Base-by-base conservation (phyloP, 2,329 filamentous ascomycete genomes). In the Exophiala sp. region DNA sequence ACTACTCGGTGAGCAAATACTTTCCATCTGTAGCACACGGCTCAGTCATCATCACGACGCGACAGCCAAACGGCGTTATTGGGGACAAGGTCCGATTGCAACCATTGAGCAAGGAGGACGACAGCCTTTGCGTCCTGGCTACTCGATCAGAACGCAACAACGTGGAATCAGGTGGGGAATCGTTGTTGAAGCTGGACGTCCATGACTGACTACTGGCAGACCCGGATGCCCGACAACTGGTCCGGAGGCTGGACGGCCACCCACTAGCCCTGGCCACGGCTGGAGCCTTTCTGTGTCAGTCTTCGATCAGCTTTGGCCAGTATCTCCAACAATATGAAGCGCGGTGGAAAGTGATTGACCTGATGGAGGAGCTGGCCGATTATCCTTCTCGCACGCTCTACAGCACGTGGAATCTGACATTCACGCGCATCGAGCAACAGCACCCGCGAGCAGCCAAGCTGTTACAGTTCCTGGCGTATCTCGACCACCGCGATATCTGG, bases 201-300 rank as follows among this genome's bases (percentile, higher is more conserved):
- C 1, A 1, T 20, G 18, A 29, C 35, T 36, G 24, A 14, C 24
- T 21, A 43, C n/a, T 11, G 6, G 38, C 36, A 56, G 55, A 58
- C 47, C 36, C 42, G 29, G 52, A 34, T 29, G 56, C 56, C 40
- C 34, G 1, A 16, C 5, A 12, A 11, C 67, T 76, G 54, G 65
- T 65, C 1, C 53, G 60, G 32, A 60, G 63, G 42, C 70, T 79
- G 0, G 70, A 75, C 53, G 73, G 76, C 4, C 69, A 78, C 18
- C 75, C 74, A 9, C 68, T 80, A 24, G 75, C 76, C 1, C 68
- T 79, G 11, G 63, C 73, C 3, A 71, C 74, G n/a, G 75, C 76
- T 16, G 74, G 75, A 4, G 67, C 72, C 0, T 79, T 75, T 54
- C 69, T 79, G 11, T 54, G 66, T 21, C 58, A 75, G 44, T 68